Conservation (phyloP, 2,329 filamentous ascomycete species). For the Apiospora marii region DNA sequence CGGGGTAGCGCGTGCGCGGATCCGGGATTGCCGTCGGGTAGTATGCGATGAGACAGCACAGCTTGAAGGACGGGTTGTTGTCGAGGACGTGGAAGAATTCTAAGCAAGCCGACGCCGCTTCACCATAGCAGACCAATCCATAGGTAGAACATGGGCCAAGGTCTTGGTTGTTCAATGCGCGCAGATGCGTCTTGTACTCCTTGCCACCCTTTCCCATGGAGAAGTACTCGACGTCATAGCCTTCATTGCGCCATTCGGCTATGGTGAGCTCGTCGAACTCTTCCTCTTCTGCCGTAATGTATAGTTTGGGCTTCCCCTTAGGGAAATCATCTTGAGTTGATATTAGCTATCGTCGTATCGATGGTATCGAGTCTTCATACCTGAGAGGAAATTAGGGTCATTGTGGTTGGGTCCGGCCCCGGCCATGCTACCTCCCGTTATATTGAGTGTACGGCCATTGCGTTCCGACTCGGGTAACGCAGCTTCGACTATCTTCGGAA, state of each 20-base stretch:
- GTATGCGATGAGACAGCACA: slow-evolving; percentile 53
- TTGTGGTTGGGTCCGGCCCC: slow-evolving; percentile 45
- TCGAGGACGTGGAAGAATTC: slow-evolving; percentile 55
- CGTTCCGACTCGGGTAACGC: slow-evolving; percentile 34
- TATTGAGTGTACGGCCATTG: slow-evolving; percentile 32
- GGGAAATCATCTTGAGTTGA: slow-evolving; percentile 44
- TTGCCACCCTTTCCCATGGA: slow-evolving; percentile 46
- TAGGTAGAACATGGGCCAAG: slow-evolving; percentile 52
- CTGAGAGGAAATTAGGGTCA: slow-evolving; percentile 51
- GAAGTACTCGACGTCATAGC: slow-evolving; percentile 53
- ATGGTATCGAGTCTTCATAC: no score
- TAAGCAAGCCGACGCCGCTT: slow-evolving; percentile 52
- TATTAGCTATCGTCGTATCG: no score
- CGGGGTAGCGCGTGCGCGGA: slow-evolving; percentile 50
- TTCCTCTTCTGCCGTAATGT: slow-evolving; percentile 51
- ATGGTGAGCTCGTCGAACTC: slow-evolving; percentile 50
- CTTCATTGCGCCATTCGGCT: slow-evolving; percentile 50
- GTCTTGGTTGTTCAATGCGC: slow-evolving; percentile 41
- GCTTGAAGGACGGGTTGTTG: slow-evolving; percentile 53
- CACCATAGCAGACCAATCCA: slow-evolving; percentile 51
- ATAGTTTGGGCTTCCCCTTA: slow-evolving; percentile 47
- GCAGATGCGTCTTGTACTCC: slow-evolving; percentile 46
- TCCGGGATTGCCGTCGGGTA: slow-evolving; percentile 55
- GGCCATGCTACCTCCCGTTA: slow-evolving; percentile 38
- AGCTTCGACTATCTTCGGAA: slow-evolving; percentile 40